phyloP scores from a whole-genome alignment of 108 stramenopile species.

The Nannochloropsis salina region DNA sequence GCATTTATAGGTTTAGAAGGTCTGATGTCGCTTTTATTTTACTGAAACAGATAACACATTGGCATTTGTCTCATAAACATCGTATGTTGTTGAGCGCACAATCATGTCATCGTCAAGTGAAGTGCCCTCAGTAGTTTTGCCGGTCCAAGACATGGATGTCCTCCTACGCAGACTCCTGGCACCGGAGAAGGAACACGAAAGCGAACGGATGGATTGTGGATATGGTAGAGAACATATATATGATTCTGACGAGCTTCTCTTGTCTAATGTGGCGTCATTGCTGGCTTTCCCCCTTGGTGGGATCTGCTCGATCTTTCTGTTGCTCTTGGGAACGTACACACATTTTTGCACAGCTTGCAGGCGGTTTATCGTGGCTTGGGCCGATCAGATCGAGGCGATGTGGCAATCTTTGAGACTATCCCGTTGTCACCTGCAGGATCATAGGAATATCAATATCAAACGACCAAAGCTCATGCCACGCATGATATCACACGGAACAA shows the following conservation, averaged over 20 bases:
- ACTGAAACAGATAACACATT: no score
- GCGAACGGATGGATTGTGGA: no score
- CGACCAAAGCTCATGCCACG: neutral
- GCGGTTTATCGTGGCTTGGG: neutral
- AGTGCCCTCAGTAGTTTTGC: no score
- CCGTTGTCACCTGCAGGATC: no score
- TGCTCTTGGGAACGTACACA: neutral
- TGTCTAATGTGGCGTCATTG: neutral
- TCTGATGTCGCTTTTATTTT: no score
- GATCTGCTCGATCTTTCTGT: neutral
- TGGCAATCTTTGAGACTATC: no score
- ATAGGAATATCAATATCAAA: no score
- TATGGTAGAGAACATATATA: neutral
- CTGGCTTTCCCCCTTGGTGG: neutral
- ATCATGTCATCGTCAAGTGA: no score
- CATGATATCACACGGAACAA: neutral
- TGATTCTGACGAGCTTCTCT: neutral
- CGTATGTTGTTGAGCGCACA: no score
- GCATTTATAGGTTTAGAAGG: no score
- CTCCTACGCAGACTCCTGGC: neutral
- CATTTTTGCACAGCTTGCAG: neutral
- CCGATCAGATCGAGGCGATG: no score
- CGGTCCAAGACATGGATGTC: neutral
- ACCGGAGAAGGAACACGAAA: neutral
- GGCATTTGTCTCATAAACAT: no score